Evolutionary conservation across 306 rosid species (phyloP).

Genomic region (Quercus berberidifolia): DNA sequence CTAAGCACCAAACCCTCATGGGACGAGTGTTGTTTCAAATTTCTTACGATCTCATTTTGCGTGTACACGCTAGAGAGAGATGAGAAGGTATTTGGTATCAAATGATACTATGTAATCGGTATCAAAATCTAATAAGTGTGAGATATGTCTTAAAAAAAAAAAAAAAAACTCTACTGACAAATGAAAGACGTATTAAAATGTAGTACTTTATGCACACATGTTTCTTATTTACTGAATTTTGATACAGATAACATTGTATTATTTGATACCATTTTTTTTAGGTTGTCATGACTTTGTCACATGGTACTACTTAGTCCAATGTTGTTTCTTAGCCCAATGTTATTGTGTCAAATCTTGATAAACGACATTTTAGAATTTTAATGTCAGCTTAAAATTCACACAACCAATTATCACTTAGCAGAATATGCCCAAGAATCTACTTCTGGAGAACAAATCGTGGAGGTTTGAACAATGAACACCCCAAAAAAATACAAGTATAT

Average conservation of each 20-base stretch:
- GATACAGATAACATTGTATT: accelerated
- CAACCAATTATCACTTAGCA: background rate
- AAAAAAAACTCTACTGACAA: too few relatives aligned
- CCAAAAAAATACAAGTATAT: too few relatives aligned
- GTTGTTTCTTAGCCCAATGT: background rate
- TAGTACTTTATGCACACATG: accelerated
- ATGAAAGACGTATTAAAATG: accelerated
- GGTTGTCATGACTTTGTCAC: background rate
- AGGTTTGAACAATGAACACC: too few relatives aligned
- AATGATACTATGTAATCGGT: too few relatives aligned
- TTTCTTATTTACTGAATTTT: too few relatives aligned
- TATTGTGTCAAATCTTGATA: background rate
- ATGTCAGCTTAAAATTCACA: background rate
- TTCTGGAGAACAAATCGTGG: background rate
- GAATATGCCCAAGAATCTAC: background rate
- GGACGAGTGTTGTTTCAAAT: too few relatives aligned
- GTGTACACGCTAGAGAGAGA: accelerated
- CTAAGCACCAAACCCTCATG: too few relatives aligned
- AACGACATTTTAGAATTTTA: background rate
- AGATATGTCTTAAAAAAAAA: too few relatives aligned
- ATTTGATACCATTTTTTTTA: too few relatives aligned
- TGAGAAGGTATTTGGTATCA: accelerated
- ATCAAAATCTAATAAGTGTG: too few relatives aligned
- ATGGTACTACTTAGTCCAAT: background rate
- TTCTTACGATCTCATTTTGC: too few relatives aligned